A percentile compares a stretch with the other conserved stretches of the same genome.
These are phyloP conservation scores for Komagataella mondaviorum DNA, from an alignment of 805 yeast genomes.

Conservation along the genomic window DNA sequence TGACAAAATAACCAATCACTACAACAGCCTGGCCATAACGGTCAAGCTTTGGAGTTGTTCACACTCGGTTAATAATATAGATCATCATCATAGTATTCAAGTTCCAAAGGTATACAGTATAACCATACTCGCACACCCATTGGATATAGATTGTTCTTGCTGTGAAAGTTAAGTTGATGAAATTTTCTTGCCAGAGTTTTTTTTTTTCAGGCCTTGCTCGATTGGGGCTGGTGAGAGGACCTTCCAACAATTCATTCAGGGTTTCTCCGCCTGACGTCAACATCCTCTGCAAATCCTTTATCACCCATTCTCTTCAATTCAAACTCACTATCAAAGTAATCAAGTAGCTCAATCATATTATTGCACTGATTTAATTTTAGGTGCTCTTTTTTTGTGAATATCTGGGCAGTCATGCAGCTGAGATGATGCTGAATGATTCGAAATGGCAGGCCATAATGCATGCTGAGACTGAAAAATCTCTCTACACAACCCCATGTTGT, in stretches of 20 bases:
- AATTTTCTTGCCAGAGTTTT: background rate
- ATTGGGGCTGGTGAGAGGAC: background rate
- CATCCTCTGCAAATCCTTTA: constrained; percentile 43
- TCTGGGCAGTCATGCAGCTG: constrained; percentile 68
- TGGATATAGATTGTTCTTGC: background rate
- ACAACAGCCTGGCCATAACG: constrained; percentile 44
- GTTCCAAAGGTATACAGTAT: background rate
- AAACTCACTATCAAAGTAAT: constrained; percentile 71
- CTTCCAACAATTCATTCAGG: background rate
- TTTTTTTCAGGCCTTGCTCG: background rate
- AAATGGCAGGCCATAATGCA: constrained; percentile 76
- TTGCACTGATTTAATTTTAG: constrained; percentile 52
- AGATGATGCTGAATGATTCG: constrained; percentile 80
- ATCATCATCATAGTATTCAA: background rate
- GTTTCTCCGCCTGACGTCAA: constrained; percentile 18
- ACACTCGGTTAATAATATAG: constrained; percentile 4
- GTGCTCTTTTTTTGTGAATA: constrained; percentile 29
- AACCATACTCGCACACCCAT: background rate
- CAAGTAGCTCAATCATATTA: constrained; percentile 50
- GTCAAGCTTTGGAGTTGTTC: constrained; percentile 20
- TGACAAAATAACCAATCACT: constrained; percentile 52
- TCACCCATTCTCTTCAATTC: constrained; percentile 56
- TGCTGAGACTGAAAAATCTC: constrained; percentile 62
- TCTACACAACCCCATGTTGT: constrained; percentile 94
- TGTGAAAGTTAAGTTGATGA: background rate